Percentiles rank a stretch among this genome's conserved stretches.
These are phyloP conservation scores for Leccinum huronense DNA, from an alignment of 1,284 basidiomycete genomes.

Conservation along the genomic window DNA sequence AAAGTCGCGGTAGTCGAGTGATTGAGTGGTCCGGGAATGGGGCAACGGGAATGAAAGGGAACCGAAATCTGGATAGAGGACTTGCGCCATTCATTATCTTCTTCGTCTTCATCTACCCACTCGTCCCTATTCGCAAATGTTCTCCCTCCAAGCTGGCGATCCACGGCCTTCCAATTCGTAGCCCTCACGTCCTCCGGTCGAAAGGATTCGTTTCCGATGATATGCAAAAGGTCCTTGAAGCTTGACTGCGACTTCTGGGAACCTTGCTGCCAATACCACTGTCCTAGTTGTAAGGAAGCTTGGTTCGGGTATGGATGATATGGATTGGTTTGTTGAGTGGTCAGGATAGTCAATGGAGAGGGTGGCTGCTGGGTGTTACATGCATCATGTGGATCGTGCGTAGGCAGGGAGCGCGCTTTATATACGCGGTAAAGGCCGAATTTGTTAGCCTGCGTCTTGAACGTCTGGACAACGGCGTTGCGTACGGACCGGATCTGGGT, in stretches of 20 bases:
- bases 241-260: background rate
- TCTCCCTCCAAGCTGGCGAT: background rate
- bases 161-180: background rate
- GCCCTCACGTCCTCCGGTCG: background rate
- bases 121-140: background rate
- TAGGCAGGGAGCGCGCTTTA: background rate
- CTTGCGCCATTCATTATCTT: background rate
- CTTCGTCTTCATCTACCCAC: background rate
- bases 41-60: too few relatives aligned
- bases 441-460: background rate
- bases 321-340: background rate
- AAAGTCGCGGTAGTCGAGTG: too few relatives aligned
- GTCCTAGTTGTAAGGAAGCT: background rate
- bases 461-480: background rate
- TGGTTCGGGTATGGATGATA: background rate
- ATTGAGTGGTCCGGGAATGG: too few relatives aligned
- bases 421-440: background rate
- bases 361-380: background rate
- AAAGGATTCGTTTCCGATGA: background rate
- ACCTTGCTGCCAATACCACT: constrained; percentile 1
- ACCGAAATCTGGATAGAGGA: background rate
- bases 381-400: background rate
- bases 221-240: background rate
- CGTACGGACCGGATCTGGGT: background rate
- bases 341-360: background rate